phyloP scores from a whole-genome alignment of 116 monocot genomes.

The Iris pallida region DNA sequence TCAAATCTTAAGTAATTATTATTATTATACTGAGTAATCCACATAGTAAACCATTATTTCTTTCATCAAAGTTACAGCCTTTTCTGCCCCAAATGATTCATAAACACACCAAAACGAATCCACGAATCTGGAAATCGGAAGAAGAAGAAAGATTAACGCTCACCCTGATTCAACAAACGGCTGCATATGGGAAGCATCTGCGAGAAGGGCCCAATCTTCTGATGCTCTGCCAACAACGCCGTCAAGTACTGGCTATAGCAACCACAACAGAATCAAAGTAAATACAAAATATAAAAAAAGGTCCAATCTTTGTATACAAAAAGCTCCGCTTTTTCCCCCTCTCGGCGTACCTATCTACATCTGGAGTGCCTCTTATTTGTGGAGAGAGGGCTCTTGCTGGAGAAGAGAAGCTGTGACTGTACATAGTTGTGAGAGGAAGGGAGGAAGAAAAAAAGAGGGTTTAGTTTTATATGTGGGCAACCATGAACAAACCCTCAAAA shows the following conservation, averaged over 20 bases:
- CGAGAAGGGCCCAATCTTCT: conserved; percentile 92
- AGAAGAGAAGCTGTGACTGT: conserved; percentile 66
- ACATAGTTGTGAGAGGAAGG: conserved; percentile 43
- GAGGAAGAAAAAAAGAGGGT: conserved; percentile 1
- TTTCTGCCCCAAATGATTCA: no score
- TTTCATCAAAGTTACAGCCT: no score
- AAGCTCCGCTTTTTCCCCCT: background rate
- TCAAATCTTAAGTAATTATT: no score
- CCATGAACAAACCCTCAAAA: no score
- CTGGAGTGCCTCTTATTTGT: conserved; percentile 69
- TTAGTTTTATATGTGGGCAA: no score
- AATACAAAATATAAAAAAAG: conserved; percentile 15
- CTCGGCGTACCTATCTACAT: conserved; percentile 54
- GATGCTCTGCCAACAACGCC: conserved; percentile 81
- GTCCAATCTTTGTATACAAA: conserved; percentile 5
- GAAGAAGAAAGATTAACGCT: conserved; percentile 7
- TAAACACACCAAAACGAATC: no score
- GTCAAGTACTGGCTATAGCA: conserved; percentile 82
- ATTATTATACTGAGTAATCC: no score
- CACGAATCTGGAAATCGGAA: no score
- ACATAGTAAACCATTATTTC: no score
- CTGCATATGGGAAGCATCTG: conserved; percentile 90
- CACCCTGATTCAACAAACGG: conserved; percentile 83
- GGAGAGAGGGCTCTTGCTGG: conserved; percentile 75
- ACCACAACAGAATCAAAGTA: conserved; percentile 3